A percentile compares a stretch with the other conserved stretches of the same genome.
Conservation (phyloP, 352 stramenopile genomes). For the Peronospora farinosa region DNA sequence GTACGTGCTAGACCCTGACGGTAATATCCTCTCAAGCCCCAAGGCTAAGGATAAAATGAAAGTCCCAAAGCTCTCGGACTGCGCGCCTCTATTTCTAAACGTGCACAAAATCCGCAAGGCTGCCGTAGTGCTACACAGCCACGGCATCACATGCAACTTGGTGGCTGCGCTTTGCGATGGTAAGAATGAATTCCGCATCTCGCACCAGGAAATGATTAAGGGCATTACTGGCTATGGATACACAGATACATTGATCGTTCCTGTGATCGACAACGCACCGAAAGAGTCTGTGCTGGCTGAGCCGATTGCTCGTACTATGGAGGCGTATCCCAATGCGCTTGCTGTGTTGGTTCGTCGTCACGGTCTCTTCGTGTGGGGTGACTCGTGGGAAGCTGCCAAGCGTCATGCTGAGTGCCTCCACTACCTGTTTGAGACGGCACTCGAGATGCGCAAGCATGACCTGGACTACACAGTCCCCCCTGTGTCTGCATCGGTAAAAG, state of each 20-base stretch:
- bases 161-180: conserved; percentile 87
- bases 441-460: conserved; percentile 87
- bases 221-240: conserved; percentile 90
- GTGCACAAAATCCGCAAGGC: conserved; percentile 84
- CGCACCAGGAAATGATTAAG: conserved; percentile 97
- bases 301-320: conserved; percentile 79
- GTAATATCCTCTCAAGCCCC: conserved; percentile 65
- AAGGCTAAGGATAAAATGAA: conserved; percentile 36
- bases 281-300: conserved; percentile 89
- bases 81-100: conserved; percentile 91
- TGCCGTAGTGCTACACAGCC: conserved; percentile 71
- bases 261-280: conserved; percentile 95
- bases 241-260: conserved; percentile 89
- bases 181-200: conserved; percentile 82
- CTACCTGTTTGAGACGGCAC: conserved; percentile 91
- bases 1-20: conserved; percentile 89
- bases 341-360: conserved; percentile 93
- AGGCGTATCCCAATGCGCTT: conserved; percentile 80
- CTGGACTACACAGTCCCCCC: conserved; percentile 63
- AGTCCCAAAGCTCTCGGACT: conserved; percentile 86
- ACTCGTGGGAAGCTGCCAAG: conserved; percentile 94
- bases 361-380: conserved; percentile 94
- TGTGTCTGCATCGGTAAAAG: conserved; percentile 25
- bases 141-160: conserved; percentile 83
- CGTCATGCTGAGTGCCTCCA: conserved; percentile 94